Evolutionary conservation across 2,329 filamentous ascomycete genomes (phyloP).

Genomic region (Microcyclospora tardicrescens): DNA sequence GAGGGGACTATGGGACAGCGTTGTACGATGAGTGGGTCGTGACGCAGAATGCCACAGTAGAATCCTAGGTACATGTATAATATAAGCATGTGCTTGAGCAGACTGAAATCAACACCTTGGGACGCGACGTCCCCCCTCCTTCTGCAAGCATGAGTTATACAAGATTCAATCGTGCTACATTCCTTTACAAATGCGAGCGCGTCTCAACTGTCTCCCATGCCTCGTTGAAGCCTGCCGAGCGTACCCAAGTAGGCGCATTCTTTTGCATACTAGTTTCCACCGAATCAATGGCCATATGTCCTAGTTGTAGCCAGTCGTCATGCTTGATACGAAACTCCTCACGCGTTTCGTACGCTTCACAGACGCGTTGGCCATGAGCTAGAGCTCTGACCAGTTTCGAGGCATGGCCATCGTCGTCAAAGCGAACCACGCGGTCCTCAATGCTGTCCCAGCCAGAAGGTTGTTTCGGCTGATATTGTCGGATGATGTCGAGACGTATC

Average conservation of each 20-base stretch:
- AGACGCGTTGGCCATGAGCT: slow-evolving; percentile 46
- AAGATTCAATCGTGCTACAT: too few relatives aligned
- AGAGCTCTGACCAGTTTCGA: slow-evolving; percentile 63
- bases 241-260: slow-evolving; percentile 44
- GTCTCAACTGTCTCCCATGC: slow-evolving; percentile 41
- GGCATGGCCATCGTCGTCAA: slow-evolving; percentile 67
- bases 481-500: slow-evolving; percentile 47
- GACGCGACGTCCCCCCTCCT: too few relatives aligned
- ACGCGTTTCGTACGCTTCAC: slow-evolving; percentile 33
- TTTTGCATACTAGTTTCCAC: slow-evolving; percentile 32
- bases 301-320: slow-evolving; percentile 47
- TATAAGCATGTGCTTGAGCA: too few relatives aligned
- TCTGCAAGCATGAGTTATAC: too few relatives aligned
- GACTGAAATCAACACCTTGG: too few relatives aligned
- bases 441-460: slow-evolving; percentile 30
- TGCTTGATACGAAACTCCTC: slow-evolving; percentile 40
- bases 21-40: slow-evolving; percentile 19
- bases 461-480: slow-evolving; percentile 43
- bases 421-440: slow-evolving; percentile 32
- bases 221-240: slow-evolving; percentile 49
- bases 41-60: not conserved
- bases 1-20: slow-evolving; percentile 57
- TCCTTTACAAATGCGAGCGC: too few relatives aligned
- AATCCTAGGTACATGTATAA: too few relatives aligned
- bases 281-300: slow-evolving; percentile 50